Percentiles rank a stretch among this genome's conserved stretches.
Evolutionary conservation across 495 filamentous ascomycete species (phyloP).

Genomic region (Astrothelium subdiscretum): DNA sequence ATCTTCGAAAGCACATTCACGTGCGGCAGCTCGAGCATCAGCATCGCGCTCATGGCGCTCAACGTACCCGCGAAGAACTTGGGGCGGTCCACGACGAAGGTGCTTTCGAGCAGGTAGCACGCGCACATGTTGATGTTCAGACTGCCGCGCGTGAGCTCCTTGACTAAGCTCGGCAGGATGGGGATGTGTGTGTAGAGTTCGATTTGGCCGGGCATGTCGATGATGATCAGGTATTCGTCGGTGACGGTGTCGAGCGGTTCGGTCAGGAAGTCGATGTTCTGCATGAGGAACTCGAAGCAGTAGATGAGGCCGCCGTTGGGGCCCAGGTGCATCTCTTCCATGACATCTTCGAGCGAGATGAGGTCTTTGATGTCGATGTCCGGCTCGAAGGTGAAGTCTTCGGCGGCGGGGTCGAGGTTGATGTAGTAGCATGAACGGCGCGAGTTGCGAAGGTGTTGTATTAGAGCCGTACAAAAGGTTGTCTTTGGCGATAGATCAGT

Average conservation of each 20-base stretch:
- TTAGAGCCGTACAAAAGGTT: constrained; percentile 87
- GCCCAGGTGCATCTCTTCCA: constrained; percentile 90
- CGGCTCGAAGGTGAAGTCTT: constrained; percentile 80
- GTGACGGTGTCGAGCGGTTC: constrained; percentile 75
- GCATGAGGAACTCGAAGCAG: constrained; percentile 92
- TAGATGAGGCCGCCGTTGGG: constrained; percentile 95
- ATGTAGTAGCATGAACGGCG: constrained; percentile 91
- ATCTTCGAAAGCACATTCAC: constrained; percentile 93
- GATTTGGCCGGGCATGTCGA: constrained; percentile 98
- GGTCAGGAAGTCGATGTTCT: constrained; percentile 91
- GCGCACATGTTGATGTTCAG: constrained; percentile 86
- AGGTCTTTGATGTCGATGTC: constrained; percentile 96
- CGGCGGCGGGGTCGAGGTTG: constrained; percentile 94
- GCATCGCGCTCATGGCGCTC: constrained; percentile 95
- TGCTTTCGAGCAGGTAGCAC: constrained; percentile 89
- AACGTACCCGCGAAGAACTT: constrained; percentile 96
- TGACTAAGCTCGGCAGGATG: constrained; percentile 73
- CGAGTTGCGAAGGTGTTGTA: constrained; percentile 80
- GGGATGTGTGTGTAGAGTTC: constrained; percentile 97
- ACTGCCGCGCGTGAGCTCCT: constrained; percentile 68
- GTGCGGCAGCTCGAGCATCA: constrained; percentile 93
- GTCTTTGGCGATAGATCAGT: constrained; percentile 40
- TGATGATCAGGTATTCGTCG: constrained; percentile 90
- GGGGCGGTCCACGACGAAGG: constrained; percentile 85
- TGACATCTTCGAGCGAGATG: constrained; percentile 92